Evolutionary conservation across 164 flowering plant genomes (phyloP).

Genomic region (Vitis riparia): DNA sequence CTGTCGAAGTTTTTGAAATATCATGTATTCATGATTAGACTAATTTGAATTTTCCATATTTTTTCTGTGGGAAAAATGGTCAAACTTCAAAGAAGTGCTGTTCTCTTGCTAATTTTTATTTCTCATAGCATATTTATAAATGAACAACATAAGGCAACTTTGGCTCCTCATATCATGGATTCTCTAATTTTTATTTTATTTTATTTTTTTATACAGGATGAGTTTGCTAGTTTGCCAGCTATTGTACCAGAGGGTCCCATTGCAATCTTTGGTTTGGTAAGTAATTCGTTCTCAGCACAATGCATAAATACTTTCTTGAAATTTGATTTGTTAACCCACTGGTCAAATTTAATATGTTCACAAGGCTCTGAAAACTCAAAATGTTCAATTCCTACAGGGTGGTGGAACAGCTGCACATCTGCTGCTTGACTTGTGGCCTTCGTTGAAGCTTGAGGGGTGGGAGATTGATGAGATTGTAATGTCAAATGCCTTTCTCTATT

Average conservation of each 20-base stretch:
- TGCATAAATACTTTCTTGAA: not conserved
- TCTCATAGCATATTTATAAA: too few relatives aligned
- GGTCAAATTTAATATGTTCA: not conserved
- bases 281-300: constrained; percentile 2
- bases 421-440: constrained; percentile 81
- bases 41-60: not conserved
- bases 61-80: not conserved
- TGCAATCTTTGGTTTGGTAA: constrained; percentile 80
- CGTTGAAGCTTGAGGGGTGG: constrained; percentile 79
- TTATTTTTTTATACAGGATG: constrained; percentile 54
- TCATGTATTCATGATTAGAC: too few relatives aligned
- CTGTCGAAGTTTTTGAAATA: too few relatives aligned
- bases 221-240: constrained; percentile 75
- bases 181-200: not conserved
- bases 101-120: too few relatives aligned
- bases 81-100: too few relatives aligned
- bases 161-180: not conserved
- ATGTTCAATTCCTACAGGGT: constrained; percentile 44
- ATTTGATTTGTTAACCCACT: not conserved
- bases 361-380: not conserved
- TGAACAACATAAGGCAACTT: not conserved
- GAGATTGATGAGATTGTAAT: constrained; percentile 82
- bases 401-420: constrained; percentile 85
- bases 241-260: constrained; percentile 77
- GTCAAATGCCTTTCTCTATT: not conserved